Percentiles rank a stretch among this genome's conserved stretches.
These are phyloP conservation scores for Cordyceps militaris DNA, from an alignment of 2,329 filamentous ascomycete species.

Conservation along the genomic window DNA sequence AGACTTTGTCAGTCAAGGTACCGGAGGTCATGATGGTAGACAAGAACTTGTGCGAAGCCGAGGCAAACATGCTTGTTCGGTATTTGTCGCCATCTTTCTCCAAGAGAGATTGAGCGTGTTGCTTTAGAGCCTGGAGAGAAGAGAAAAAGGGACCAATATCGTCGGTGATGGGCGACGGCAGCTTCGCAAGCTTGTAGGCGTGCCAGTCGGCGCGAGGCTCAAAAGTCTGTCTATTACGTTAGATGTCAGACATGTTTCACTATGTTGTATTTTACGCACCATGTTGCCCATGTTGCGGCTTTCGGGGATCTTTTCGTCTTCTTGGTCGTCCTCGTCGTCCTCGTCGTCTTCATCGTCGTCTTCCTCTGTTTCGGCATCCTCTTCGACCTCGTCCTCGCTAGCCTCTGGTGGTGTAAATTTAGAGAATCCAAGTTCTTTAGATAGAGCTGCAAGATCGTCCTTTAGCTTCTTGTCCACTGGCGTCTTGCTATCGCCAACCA, in stretches of 20 bases:
- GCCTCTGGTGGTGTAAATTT: constrained; percentile 28
- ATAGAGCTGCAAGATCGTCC: constrained; percentile 30
- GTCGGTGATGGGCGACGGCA: constrained; percentile 39
- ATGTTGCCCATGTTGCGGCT: constrained; percentile 27
- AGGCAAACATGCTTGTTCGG: constrained; percentile 63
- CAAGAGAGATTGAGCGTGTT: constrained; percentile 67
- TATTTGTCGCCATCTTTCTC: constrained; percentile 74
- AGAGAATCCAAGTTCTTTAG: constrained; percentile 32
- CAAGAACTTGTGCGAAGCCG: constrained; percentile 91
- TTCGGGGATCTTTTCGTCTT: constrained; percentile 24
- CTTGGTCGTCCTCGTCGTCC: constrained; percentile 24
- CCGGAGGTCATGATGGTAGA: constrained; percentile 94
- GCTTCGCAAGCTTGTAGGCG: constrained; percentile 33
- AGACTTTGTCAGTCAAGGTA: constrained; percentile 94
- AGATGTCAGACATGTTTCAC: constrained; percentile 24
- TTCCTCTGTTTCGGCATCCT: constrained; percentile 23
- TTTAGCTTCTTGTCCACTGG: constrained; percentile 35
- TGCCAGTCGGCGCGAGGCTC: constrained; percentile 55
- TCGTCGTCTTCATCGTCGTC: constrained; percentile 29
- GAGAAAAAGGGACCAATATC: constrained; percentile 36
- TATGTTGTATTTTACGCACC: constrained; percentile 23
- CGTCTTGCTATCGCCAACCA: constrained; percentile 24
- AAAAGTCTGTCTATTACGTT: constrained; percentile 40
- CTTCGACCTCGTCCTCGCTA: constrained; percentile 31
- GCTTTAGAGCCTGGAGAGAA: constrained; percentile 47